Conservation (phyloP, 129 eudicot genomes). For the Mikania micrantha region DNA sequence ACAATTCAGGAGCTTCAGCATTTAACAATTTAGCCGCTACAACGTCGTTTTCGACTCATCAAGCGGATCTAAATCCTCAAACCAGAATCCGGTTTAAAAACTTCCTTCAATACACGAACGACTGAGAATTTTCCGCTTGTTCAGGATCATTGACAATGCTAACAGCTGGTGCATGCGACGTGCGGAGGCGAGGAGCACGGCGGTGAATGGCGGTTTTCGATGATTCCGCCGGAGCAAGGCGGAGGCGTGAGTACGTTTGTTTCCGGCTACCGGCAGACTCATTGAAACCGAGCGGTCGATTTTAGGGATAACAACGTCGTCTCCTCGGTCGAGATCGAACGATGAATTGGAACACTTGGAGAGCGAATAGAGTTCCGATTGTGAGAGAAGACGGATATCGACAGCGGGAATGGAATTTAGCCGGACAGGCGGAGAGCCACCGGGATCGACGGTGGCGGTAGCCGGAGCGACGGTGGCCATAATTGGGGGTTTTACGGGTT, state of each 20-base stretch:
- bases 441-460: constrained; percentile 31
- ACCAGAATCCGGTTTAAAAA: constrained; percentile 30
- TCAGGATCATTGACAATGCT: constrained; percentile 29
- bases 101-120: constrained; percentile 37
- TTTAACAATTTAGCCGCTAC: too few species aligned
- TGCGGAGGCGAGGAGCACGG: constrained; percentile 45
- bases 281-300: constrained; percentile 85
- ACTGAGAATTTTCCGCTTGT: constrained; percentile 49
- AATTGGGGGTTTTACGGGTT: background rate
- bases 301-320: constrained; percentile 77
- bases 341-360: constrained; percentile 48
- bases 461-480: constrained; percentile 40
- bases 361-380: constrained; percentile 73
- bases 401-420: constrained; percentile 57
- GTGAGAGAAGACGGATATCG: constrained; percentile 73
- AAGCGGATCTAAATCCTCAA: constrained; percentile 25
- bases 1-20: too few species aligned
- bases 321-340: constrained; percentile 36
- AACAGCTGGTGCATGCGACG: constrained; percentile 12
- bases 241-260: constrained; percentile 85
- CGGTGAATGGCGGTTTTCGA: constrained; percentile 26
- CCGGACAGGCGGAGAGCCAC: constrained; percentile 28
- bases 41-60: constrained; percentile 22
- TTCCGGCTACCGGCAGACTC: constrained; percentile 86
- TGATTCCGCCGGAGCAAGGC: constrained; percentile 57